phyloP scores from a whole-genome alignment of 352 stramenopile genomes.

The Globisporangium echinulatum region DNA sequence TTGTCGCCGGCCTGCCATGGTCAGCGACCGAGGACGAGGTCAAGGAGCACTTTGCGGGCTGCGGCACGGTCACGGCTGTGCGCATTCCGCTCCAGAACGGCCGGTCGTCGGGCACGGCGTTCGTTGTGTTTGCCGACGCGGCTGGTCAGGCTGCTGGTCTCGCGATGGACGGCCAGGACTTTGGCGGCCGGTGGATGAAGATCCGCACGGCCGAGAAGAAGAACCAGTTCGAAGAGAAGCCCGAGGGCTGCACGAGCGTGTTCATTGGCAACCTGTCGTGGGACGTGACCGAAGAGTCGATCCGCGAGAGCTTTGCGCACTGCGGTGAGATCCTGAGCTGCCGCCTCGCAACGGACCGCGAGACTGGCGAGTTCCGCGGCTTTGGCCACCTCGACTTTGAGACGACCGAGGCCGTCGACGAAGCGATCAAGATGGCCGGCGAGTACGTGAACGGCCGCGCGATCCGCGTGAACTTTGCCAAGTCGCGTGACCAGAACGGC shows the following conservation, averaged over 20 bases:
- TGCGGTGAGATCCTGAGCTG: constrained; percentile 94
- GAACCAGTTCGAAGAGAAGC: constrained; percentile 87
- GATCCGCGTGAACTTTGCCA: constrained; percentile 95
- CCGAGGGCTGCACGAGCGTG: constrained; percentile 92
- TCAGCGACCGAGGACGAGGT: constrained; percentile 92
- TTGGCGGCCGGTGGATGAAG: constrained; percentile 94
- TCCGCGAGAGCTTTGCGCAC: constrained; percentile 90
- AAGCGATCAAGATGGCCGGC: constrained; percentile 89
- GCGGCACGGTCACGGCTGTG: constrained; percentile 81
- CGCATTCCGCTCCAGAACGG: constrained; percentile 89
- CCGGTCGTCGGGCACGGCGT: constrained; percentile 92
- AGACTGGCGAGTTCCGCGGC: constrained; percentile 97
- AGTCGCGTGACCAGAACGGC: constrained; percentile 44
- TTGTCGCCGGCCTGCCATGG: constrained; percentile 95
- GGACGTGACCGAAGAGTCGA: constrained; percentile 93
- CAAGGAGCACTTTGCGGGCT: constrained; percentile 90
- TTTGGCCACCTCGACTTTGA: constrained; percentile 98
- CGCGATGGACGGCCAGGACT: constrained; percentile 91
- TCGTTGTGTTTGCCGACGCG: constrained; percentile 86
- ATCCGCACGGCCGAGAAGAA: constrained; percentile 87
- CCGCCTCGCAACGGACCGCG: constrained; percentile 93
- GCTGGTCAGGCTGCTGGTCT: constrained; percentile 79
- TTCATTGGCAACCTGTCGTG: constrained; percentile 98
- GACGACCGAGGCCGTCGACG: constrained; percentile 91
- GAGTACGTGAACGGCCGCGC: constrained; percentile 88